Evolutionary conservation across 2,329 filamentous ascomycete genomes (phyloP).

Genomic region (Colletotrichum camelliae): DNA sequence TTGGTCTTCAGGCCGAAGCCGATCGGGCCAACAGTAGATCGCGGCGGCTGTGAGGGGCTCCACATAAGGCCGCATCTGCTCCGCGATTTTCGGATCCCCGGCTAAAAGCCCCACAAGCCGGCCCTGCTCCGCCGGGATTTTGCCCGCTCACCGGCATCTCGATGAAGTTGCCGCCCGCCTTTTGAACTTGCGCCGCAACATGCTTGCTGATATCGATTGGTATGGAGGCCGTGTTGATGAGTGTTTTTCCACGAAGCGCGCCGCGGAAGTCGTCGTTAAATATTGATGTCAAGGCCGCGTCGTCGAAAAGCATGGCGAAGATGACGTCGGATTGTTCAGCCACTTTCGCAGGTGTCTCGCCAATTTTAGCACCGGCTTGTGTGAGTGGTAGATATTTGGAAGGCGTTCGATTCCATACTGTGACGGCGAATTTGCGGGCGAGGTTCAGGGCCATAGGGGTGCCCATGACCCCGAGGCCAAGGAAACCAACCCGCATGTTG

Average conservation of each 20-base stretch:
- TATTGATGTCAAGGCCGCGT: constrained; percentile 27
- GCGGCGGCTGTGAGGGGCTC: constrained; percentile 27
- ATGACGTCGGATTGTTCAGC: constrained; percentile 31
- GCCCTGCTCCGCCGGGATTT: constrained; percentile 35
- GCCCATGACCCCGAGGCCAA: constrained; percentile 37
- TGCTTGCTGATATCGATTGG: constrained; percentile 28
- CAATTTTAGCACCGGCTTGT: constrained; percentile 26
- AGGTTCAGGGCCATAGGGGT: constrained; percentile 38
- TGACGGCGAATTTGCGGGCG: constrained; percentile 27
- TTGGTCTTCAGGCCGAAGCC: constrained; percentile 35
- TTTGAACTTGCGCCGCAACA: constrained; percentile 25
- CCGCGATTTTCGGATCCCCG: constrained; percentile 28
- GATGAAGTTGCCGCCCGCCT: constrained; percentile 32
- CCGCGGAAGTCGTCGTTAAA: constrained; percentile 26
- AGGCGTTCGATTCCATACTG: constrained; percentile 35
- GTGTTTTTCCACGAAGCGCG: constrained; percentile 32
- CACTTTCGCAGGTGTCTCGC: constrained; percentile 28
- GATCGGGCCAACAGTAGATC: constrained; percentile 36
- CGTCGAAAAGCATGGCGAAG: constrained; percentile 37
- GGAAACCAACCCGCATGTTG: constrained; percentile 28
- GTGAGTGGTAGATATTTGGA: constrained; percentile 29
- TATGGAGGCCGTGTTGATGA: constrained; percentile 36
- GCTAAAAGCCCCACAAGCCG: constrained; percentile 38
- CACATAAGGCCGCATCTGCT: constrained; percentile 25
- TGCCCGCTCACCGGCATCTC: constrained; percentile 41